These are phyloP conservation scores for Ophiostoma himal-ulmi DNA, from an alignment of 2,329 filamentous ascomycete species.

Conservation along the genomic window DNA sequence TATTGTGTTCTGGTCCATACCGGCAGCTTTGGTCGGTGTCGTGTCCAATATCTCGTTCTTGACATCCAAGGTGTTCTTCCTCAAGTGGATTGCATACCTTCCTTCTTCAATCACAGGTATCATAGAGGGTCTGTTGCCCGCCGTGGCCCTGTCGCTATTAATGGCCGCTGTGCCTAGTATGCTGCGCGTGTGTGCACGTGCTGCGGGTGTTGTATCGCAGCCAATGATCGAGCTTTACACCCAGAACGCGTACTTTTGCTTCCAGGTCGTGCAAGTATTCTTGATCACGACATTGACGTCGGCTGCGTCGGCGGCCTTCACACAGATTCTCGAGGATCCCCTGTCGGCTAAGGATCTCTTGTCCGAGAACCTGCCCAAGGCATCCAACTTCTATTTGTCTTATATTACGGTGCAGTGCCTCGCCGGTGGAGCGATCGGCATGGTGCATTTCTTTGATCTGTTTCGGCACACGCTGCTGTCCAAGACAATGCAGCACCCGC, in stretches of 20 bases:
- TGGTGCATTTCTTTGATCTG: slow-evolving; percentile 65
- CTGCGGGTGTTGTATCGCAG: slow-evolving; percentile 64
- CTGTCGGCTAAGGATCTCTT: slow-evolving; percentile 49
- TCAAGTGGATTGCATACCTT: slow-evolving; percentile 67
- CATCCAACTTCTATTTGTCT: slow-evolving; percentile 73
- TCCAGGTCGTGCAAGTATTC: slow-evolving; percentile 80
- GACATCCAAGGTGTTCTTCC: slow-evolving; percentile 56
- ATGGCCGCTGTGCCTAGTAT: slow-evolving; percentile 77
- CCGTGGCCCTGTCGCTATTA: slow-evolving; percentile 69
- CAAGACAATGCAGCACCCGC: slow-evolving; percentile 71
- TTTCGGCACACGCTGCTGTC: slow-evolving; percentile 49
- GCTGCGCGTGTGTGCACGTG: slow-evolving; percentile 65
- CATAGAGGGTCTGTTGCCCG: slow-evolving; percentile 75
- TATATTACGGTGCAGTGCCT: slow-evolving; percentile 86
- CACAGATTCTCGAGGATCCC: slow-evolving; percentile 55
- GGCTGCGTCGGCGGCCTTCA: slow-evolving; percentile 58
- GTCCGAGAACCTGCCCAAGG: slow-evolving; percentile 59
- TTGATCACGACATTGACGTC: slow-evolving; percentile 73
- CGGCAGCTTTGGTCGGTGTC: slow-evolving; percentile 71
- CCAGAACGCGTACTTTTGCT: slow-evolving; percentile 74
- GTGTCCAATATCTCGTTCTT: slow-evolving; percentile 79
- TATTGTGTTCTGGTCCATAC: slow-evolving; percentile 79
- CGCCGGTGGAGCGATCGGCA: slow-evolving; percentile 63
- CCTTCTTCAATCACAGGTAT: slow-evolving; percentile 66
- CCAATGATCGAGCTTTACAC: slow-evolving; percentile 69